Conservation (phyloP, 108 stramenopile genomes). For the Tribonema minus region DNA sequence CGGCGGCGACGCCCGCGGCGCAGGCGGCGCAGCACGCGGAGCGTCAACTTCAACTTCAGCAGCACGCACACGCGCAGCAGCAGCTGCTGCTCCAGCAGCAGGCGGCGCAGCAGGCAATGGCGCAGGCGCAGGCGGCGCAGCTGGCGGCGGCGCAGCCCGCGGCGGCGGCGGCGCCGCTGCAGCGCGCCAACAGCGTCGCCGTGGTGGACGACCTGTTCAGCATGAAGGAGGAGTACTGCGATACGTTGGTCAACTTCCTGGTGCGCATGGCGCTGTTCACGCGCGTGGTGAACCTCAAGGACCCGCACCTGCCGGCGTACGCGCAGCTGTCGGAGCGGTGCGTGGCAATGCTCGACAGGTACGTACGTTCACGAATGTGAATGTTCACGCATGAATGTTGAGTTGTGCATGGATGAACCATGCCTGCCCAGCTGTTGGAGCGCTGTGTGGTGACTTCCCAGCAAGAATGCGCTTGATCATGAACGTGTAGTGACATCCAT, state of each 20-base stretch:
- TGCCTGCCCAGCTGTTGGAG: too few species aligned
- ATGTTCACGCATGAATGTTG: too few species aligned
- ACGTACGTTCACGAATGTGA: too few species aligned
- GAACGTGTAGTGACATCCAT: too few species aligned
- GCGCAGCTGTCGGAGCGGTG: conserved; percentile 18
- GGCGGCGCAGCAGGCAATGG: neutral
- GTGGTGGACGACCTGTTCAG: neutral
- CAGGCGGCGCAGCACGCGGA: neutral
- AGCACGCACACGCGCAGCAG: neutral
- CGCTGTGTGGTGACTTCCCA: too few species aligned
- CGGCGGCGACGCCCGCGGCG: neutral
- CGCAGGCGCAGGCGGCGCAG: neutral
- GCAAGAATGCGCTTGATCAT: too few species aligned
- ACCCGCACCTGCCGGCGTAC: neutral
- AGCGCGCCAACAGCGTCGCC: neutral
- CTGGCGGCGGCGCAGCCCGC: neutral
- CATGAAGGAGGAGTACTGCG: neutral
- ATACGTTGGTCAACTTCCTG: conserved; percentile 73
- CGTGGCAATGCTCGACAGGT: conserved; percentile 22
- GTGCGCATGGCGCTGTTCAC: conserved; percentile 69
- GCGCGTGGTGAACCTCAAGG: conserved; percentile 63
- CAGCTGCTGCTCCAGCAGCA: neutral
- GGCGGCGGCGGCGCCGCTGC: neutral
- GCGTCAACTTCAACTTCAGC: too few species aligned
- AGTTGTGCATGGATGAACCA: too few species aligned